Base-by-base conservation (phyloP, 768 basidiomycete species). In the Tricholoma flavovirens region DNA sequence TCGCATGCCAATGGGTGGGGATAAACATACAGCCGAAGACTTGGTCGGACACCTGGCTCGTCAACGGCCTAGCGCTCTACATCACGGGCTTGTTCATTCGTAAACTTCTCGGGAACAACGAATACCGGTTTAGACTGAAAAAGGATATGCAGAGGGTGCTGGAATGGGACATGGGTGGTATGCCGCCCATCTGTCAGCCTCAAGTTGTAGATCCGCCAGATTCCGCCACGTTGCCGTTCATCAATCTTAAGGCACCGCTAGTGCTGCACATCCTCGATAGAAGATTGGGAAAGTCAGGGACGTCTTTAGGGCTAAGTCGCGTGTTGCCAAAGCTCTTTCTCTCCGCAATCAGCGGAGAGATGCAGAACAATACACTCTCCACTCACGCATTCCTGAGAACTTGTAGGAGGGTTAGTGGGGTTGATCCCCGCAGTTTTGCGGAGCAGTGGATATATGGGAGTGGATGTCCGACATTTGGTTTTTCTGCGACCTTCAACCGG, bases 361-460 rank as follows among this genome's bases (percentile, higher is more conserved):
- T 96, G 64, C 80, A 77, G 24, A 88, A 88, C 64, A 95, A 93
- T 66, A 80, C 84, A 19, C 76, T 99, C 8, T 91, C 93, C 0
- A 98, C 97, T 0, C 87, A 92, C 59, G 82, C 85, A 19, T 98
- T 99, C 73, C 79, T 98, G 57, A 76, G 93, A 56, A 93, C 84
- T 43, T 98, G 95, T 66, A 79, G 95, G 62, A 98, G 95, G 71
- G 89, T 95, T 59, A 91, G 90, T 66, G 92, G 94, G 9, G 88
- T 92, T 15, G 96, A 98, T 66, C 81, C 89, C 21, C 80, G 89
- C 54, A 82, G 83, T 26, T 99, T 99, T 66, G 91, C 93, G n/a
- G 94, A 98, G 65, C 96, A 98, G 69, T 99, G 97, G 97, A 93
- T 99, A 59, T 97, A 94, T 65, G 95, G 95, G 11, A 93, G 90